Evolutionary conservation across 805 yeast species (phyloP).

Genomic region (Yueomyces sp.): DNA sequence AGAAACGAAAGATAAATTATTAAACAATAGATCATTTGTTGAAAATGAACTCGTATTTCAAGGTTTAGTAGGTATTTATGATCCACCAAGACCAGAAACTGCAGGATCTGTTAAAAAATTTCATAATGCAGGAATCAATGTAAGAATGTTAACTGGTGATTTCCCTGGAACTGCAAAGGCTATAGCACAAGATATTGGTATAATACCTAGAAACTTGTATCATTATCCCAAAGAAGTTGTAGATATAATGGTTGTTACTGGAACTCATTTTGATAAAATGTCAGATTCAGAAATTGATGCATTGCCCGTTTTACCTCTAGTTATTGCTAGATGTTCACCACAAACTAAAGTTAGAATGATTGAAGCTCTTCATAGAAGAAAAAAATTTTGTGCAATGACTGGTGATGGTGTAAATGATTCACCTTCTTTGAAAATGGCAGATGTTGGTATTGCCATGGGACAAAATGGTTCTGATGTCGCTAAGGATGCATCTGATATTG

Average conservation of each 20-base stretch:
- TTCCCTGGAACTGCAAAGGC: conserved; percentile 75
- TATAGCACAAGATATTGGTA: conserved; percentile 83
- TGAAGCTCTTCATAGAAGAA: conserved; percentile 76
- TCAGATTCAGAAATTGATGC: conserved; percentile 55
- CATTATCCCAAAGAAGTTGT: conserved; percentile 25
- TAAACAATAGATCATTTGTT: conserved; percentile 23
- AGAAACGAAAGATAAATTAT: conserved; percentile 15
- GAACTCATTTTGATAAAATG: conserved; percentile 66
- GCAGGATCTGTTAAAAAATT: conserved; percentile 58
- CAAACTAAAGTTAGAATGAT: conserved; percentile 87
- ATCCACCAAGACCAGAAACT: conserved; percentile 90
- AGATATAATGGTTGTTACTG: conserved; percentile 63
- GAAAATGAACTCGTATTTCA: conserved; percentile 59
- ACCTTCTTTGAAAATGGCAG: conserved; percentile 89
- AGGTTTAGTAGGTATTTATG: conserved; percentile 90
- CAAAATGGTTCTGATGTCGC: conserved; percentile 95
- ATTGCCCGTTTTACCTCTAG: conserved; percentile 67
- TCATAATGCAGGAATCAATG: conserved; percentile 87
- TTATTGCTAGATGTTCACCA: conserved; percentile 90
- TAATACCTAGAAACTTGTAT: conserved; percentile 46
- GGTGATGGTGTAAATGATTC: conserved; percentile 99
- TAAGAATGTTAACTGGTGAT: conserved; percentile 97
- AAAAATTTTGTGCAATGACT: conserved; percentile 96
- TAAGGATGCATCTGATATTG: conserved; percentile 97
- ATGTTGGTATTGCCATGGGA: conserved; percentile 92